These are phyloP conservation scores for Gloeophyllum trabeum DNA, from an alignment of 768 basidiomycete genomes.

Conservation along the genomic window DNA sequence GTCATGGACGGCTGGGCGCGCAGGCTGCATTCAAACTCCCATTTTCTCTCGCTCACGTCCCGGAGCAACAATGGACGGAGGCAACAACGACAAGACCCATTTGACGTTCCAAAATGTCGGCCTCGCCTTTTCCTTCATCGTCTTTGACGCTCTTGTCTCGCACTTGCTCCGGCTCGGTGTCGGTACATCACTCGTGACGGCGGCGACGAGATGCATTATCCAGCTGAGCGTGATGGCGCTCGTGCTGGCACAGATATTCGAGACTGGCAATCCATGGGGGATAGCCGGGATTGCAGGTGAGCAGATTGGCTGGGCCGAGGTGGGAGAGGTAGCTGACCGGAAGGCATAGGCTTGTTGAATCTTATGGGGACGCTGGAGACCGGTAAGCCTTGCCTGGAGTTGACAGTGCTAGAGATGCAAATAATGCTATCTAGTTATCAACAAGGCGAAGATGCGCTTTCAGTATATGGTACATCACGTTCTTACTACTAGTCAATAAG, in stretches of 20 bases:
- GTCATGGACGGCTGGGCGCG: no score
- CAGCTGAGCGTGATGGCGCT: slow-evolving; percentile 70
- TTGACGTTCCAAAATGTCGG: slow-evolving; percentile 68
- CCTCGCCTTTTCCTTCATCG: slow-evolving; percentile 65
- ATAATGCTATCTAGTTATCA: slow-evolving; percentile 56
- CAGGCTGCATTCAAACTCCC: no score
- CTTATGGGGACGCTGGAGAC: slow-evolving; percentile 69
- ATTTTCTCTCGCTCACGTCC: no score
- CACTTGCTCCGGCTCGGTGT: slow-evolving; percentile 54
- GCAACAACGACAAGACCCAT: slow-evolving; percentile 10
- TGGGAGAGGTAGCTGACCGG: no score
- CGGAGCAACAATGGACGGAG: no score
- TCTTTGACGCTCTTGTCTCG: slow-evolving; percentile 62
- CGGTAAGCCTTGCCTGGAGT: slow-evolving; percentile 35
- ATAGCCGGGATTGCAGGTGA: slow-evolving; percentile 65
- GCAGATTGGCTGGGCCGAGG: slow-evolving; percentile 19
- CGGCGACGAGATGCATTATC: slow-evolving; percentile 63
- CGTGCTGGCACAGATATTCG: slow-evolving; percentile 64
- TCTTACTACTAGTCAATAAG: not conserved
- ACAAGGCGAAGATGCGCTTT: slow-evolving; percentile 69
- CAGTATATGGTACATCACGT: slow-evolving; percentile 48
- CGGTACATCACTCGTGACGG: slow-evolving; percentile 53
- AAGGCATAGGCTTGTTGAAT: slow-evolving; percentile 48
- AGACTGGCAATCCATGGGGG: slow-evolving; percentile 61
- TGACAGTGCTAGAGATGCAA: no score